Evolutionary conservation across 768 basidiomycete genomes (phyloP), one percentile per base, ranked within the genome.

Genomic region (Boletus insuetus): DNA sequence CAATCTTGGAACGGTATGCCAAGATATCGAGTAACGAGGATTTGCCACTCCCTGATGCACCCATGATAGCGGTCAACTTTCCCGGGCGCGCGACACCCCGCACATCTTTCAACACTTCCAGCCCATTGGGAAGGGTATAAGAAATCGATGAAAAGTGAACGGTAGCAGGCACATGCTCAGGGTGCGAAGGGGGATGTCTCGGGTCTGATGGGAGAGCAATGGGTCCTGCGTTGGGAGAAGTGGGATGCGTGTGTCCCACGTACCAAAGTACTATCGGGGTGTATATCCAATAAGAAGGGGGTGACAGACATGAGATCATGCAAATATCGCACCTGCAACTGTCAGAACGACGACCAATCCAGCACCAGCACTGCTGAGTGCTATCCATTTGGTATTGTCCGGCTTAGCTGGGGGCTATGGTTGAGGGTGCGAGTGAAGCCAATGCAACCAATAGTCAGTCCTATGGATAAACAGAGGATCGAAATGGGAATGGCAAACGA

Each of bases 1-100:
- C 97, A 14, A 87, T 79, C 75, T 98, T 98, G 58, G 81, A 75
- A 72, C 94, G 95, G 49, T 91, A 80, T 11, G 96, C 97, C 19
- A 99, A 84, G 58, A 98, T 95, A 68, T 99, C 97, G 44, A 99
- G 85, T 64, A 98, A 82, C 0, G 97, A 98, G 3, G 94, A 95
- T 72, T 98, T 98, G 43, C 96, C 96, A 0, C 95, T 94, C 19
- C 95, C 96, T 0, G 94, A 96, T 0, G 94, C 93, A 55, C 96
- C 96, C 89, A 98, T 94, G 63, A 98, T 91, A 1, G 94, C 96
- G 76, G 95, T 86, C 48, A 98, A 77, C 69, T 94, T 89, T 8
- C 96, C 96, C 0, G 94, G 89, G 61, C 88, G 84, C 42, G 93
- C 90, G 11, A 81, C 80, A 4, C 96, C 96, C 0, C 87, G 86